Conservation (phyloP, 2,329 filamentous ascomycete genomes). For the Fusarium nodosum region DNA sequence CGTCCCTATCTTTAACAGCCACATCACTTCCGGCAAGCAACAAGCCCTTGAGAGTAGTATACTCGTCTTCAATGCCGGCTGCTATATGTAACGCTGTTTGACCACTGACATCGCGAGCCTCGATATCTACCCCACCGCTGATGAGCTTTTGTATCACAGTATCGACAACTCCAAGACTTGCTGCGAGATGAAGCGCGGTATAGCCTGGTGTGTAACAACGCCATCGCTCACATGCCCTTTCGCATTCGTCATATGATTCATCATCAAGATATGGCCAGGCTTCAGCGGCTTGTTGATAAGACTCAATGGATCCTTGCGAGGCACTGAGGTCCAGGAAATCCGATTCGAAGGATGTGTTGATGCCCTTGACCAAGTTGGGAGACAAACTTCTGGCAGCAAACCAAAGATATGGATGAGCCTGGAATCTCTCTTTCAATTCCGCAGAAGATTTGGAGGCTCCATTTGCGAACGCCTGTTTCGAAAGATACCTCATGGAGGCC, state of each 20-base stretch:
- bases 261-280: conserved; percentile 1
- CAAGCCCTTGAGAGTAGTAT: not conserved
- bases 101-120: not conserved
- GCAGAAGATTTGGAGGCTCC: not conserved
- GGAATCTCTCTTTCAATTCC: not conserved
- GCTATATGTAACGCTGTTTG: conserved; percentile 18
- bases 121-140: not conserved
- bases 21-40: conserved; percentile 8
- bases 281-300: conserved; percentile 9
- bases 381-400: not conserved
- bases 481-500: not conserved
- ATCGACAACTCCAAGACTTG: not conserved
- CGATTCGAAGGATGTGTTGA: not conserved
- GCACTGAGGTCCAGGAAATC: not conserved
- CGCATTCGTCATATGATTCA: conserved; percentile 9
- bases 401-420: conserved; percentile 11
- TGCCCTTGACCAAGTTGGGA: fast-evolving
- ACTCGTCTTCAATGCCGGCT: not conserved
- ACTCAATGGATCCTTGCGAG: not conserved
- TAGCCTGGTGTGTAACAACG: not conserved
- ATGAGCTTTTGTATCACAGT: not conserved
- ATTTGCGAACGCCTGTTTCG: not conserved
- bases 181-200: conserved; percentile 9
- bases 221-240: conserved; percentile 10
- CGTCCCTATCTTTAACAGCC: not conserved